Base-by-base conservation (phyloP, 2,329 filamentous ascomycete genomes). In the Paecilomyces sp. region DNA sequence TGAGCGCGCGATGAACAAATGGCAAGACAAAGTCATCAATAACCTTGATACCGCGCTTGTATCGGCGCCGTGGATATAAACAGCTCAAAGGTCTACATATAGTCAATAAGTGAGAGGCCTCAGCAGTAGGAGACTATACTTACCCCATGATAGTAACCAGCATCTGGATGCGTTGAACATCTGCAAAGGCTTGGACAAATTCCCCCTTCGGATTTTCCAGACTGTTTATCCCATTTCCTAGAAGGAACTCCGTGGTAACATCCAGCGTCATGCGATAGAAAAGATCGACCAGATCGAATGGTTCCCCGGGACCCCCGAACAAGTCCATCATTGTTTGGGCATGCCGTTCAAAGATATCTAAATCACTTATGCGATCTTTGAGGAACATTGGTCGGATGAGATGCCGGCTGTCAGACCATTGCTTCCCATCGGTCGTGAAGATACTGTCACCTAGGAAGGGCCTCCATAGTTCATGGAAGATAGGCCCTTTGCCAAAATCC, bases 361-460 rank as follows among this genome's bases (percentile, higher is more conserved):
- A 76, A 71, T 93, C 89, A 62, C 86, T 88, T 25, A 94, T 83
- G 15, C 90, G 86, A 70, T 92, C 88, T 68, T 87, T 88, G 70
- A 90, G 84, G 74, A 94, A 92, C 70, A 92, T 88, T 0, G 90
- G 90, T 11, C 90, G 80, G 63, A 93, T 85, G 61, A 94, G 78
- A 68, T 90, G 86, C 13, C 90, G 82, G 60, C 85, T 89, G 61
- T 81, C 79, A 67, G 92, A 88, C 91, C 91, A 93, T 55, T 81
- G 74, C 24, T 84, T 77, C 12, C 87, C 86, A 70, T 94, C 89
- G 0, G 89, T 92, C 6, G 86, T 86, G 74, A 87, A 88, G 79
- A 88, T 88, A 77, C 85, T 85, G 69, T 92, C 85, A 1, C 67
- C 67, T 7, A 68, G 56, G 54, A 68, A 67, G 8, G 84, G 82